Evolutionary conservation across 495 filamentous ascomycete genomes (phyloP), one percentile per base, ranked within the genome.

Genomic region (Penicillium nucicola): DNA sequence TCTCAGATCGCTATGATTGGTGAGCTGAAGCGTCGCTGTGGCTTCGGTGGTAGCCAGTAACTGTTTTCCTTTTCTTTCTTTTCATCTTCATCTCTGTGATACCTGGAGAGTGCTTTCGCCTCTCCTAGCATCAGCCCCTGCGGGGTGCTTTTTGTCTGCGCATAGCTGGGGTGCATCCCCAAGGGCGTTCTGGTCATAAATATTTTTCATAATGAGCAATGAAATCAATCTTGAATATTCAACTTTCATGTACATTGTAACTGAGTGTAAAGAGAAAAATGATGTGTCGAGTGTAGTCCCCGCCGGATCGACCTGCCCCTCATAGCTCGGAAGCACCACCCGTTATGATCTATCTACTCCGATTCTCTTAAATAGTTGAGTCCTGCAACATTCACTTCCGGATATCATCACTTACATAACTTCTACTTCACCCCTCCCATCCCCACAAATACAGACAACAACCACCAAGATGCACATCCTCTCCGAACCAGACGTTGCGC

Each of bases 1-100:
- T 89, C 87, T 10, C 77, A 85, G 59, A 67, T 83, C 47, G 92
- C 90, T 0, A 87, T 95, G 81, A 72, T 78, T 52, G 62, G 33
- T 13, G 92, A 97, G 70, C 38, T 96, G 50, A 69, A 77, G 62
- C 78, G 87, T 61, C 76, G 90, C 48, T 64, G 81, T n/a, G 69
- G 51, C 55, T 77, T 64, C 47, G 62, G 48, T 61, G 41, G 62
- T 14, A 40, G 48, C 42, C 63, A 64, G 31, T 71, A 42, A 53
- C n/a, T n/a, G n/a, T n/a, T 25, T 30, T 12, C 25, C 7, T 1
- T 32, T 30, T 11, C 11, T 30, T 42, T 38, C 37, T 45, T 41
- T 14, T 23, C 51, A 39, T 25, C 18, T 32, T 34, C 30, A 50
- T 25, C 31, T 33, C 48, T 13, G 19, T 38, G 46, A 44, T 48